phyloP scores from a whole-genome alignment of 164 flowering plant genomes.

The Aristolochia californica region DNA sequence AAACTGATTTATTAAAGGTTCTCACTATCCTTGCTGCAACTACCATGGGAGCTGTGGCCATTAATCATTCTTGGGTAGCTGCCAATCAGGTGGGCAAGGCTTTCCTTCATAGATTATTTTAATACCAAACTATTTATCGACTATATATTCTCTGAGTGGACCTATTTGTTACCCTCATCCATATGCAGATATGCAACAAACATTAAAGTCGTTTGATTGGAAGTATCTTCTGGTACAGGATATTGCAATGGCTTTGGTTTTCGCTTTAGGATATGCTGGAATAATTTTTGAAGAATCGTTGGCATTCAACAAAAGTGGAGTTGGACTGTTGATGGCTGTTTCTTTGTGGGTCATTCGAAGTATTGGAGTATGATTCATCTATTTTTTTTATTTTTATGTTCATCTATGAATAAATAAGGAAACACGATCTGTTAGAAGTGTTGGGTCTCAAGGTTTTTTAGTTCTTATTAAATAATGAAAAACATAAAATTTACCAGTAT shows the following conservation, averaged over 20 bases:
- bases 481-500: no score
- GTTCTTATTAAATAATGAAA: no score
- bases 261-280: constrained; percentile 87
- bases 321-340: constrained; percentile 93
- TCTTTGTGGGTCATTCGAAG: constrained; percentile 88
- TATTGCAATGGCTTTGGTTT: constrained; percentile 84
- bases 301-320: constrained; percentile 98
- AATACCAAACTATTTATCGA: no score
- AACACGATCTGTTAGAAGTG: no score
- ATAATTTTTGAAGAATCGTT: constrained; percentile 95
- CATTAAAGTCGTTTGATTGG: constrained; percentile 6
- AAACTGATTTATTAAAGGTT: constrained; percentile 84
- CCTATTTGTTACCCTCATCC: not conserved
- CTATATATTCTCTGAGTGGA: not conserved
- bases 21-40: constrained; percentile 70
- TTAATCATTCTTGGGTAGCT: constrained; percentile 97
- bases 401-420: no score
- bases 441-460: no score
- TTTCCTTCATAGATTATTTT: not conserved
- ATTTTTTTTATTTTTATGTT: not conserved
- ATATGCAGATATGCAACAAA: not conserved
- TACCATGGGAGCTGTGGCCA: constrained; percentile 63
- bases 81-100: constrained; percentile 64
- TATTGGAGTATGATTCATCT: constrained; percentile 61
- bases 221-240: constrained; percentile 43